Conservation (phyloP, 345 rosid species). For the Rhizophora mangle region DNA sequence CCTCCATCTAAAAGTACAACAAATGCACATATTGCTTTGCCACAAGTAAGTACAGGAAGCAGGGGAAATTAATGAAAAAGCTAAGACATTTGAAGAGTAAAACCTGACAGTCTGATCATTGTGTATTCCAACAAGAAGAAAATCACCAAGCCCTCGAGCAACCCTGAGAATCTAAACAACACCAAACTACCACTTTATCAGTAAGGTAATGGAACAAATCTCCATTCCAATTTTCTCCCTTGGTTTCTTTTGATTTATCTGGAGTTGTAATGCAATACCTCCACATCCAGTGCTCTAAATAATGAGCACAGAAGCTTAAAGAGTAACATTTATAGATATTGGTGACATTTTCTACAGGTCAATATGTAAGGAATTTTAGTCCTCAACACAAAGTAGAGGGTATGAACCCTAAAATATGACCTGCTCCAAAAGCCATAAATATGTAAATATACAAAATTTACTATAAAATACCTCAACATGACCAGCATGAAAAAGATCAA, state of each 20-base stretch:
- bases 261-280: no score
- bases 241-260: no score
- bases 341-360: no score
- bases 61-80: not conserved
- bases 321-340: not conserved
- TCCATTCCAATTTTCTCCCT: no score
- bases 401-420: not conserved
- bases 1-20: slow-evolving; percentile 21
- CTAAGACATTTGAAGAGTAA: not conserved
- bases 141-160: slow-evolving; percentile 73
- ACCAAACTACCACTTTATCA: slow-evolving; percentile 35
- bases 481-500: slow-evolving; percentile 86
- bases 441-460: not conserved
- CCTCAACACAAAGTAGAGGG: no score
- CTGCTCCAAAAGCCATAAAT: not conserved
- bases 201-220: not conserved
- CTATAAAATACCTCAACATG: slow-evolving; percentile 61
- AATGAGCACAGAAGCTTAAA: not conserved
- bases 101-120: slow-evolving; percentile 70
- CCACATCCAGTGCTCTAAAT: not conserved
- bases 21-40: slow-evolving; percentile 10
- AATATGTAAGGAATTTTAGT: no score
- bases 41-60: slow-evolving; percentile 16
- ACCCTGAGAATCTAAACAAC: slow-evolving; percentile 55
- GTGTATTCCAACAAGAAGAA: slow-evolving; percentile 75